These are phyloP conservation scores for Arabis hirsuta DNA, from an alignment of 345 rosid species.

Conservation along the genomic window DNA sequence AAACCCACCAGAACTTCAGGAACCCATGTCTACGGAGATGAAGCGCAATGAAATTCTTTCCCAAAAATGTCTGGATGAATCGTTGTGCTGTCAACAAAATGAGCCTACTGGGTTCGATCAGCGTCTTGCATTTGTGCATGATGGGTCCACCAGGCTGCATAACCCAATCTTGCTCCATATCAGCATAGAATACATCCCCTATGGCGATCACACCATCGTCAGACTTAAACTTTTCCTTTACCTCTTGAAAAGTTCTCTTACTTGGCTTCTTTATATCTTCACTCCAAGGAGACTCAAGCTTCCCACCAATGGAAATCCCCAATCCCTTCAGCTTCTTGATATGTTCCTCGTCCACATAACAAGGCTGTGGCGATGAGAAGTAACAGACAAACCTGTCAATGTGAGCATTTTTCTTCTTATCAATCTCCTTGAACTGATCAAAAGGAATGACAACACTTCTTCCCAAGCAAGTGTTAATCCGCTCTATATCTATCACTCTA, in stretches of 20 bases:
- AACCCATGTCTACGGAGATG: slow-evolving; percentile 96
- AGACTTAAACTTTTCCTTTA: slow-evolving; percentile 57
- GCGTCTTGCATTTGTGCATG: slow-evolving; percentile 81
- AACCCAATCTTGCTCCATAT: slow-evolving; percentile 75
- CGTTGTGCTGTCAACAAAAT: slow-evolving; percentile 84
- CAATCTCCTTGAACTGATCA: slow-evolving; percentile 57
- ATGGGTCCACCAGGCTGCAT: slow-evolving; percentile 98
- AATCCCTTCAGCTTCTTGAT: slow-evolving; percentile 71
- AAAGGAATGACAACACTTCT: slow-evolving; percentile 69
- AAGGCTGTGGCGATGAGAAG: slow-evolving; percentile 68
- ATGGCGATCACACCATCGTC: slow-evolving; percentile 80
- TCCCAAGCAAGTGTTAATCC: slow-evolving; percentile 75
- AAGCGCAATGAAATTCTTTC: slow-evolving; percentile 75
- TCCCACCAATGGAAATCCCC: slow-evolving; percentile 69
- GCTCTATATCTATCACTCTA: slow-evolving; percentile 71
- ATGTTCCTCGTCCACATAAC: slow-evolving; percentile 84
- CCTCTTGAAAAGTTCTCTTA: slow-evolving; percentile 60
- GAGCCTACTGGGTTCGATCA: slow-evolving; percentile 80
- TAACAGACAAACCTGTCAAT: slow-evolving; percentile 75
- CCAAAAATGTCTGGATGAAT: slow-evolving; percentile 90
- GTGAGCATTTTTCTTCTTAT: slow-evolving; percentile 41
- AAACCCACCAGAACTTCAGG: slow-evolving; percentile 80
- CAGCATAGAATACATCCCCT: slow-evolving; percentile 87
- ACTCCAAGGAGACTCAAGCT: slow-evolving; percentile 78
- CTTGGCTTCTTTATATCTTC: slow-evolving; percentile 80